phyloP scores from a whole-genome alignment of 129 eudicot species.

The Mikania micrantha region DNA sequence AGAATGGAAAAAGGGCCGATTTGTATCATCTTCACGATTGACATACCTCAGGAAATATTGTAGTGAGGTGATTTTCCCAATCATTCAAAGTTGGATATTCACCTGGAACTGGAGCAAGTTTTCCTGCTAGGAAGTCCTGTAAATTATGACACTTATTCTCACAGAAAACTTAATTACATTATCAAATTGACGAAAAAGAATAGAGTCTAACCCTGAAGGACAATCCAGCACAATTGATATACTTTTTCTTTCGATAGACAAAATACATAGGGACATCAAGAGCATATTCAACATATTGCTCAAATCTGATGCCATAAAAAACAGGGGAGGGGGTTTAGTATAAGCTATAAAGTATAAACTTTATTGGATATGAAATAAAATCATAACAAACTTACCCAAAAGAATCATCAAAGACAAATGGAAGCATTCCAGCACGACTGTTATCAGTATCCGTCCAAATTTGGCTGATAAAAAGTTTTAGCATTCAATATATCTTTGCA shows the following conservation, averaged over 20 bases:
- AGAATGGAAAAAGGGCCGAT: neutral
- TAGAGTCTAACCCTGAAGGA: conserved; percentile 74
- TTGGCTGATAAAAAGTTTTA: conserved; percentile 48
- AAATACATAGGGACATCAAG: conserved; percentile 98
- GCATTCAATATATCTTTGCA: neutral
- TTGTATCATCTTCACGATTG: neutral
- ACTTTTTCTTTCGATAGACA: conserved; percentile 77
- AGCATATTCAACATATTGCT: conserved; percentile 97
- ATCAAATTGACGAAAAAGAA: conserved; percentile 6
- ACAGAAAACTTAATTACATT: neutral
- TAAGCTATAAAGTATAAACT: conserved; percentile 2
- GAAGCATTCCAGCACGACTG: conserved; percentile 94
- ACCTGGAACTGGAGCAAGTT: conserved; percentile 80
- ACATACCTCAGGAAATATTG: conserved; percentile 87
- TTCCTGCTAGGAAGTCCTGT: conserved; percentile 90
- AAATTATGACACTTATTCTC: neutral
- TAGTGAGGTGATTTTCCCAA: conserved; percentile 98
- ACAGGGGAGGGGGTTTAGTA: neutral
- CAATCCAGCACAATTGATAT: conserved; percentile 80
- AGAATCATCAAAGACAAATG: conserved; percentile 91
- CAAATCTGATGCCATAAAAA: conserved; percentile 58
- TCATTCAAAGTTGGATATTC: conserved; percentile 81
- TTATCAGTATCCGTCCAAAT: conserved; percentile 98
- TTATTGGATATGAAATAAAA: neutral
- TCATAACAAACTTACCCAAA: conserved; percentile 54